Evolutionary conservation across 163 green algal species (phyloP), one percentile per base, ranked within the genome.

Genomic region (Scenedesmus sp.): DNA sequence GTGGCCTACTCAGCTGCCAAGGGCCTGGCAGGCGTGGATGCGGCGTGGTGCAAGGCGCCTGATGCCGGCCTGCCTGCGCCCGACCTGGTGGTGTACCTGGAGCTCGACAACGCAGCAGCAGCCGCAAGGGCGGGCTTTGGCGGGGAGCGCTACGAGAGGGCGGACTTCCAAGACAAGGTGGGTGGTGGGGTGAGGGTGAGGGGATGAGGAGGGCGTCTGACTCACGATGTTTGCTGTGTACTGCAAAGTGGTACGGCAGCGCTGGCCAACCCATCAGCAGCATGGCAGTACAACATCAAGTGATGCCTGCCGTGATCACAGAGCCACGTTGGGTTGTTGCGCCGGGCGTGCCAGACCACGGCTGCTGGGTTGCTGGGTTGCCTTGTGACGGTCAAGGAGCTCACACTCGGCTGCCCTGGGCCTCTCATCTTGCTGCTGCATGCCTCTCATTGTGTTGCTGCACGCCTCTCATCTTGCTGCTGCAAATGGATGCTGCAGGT

Each of bases 1-100:
- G 96, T 98, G 2, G 98, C 98, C 0, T 99, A 99, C 94, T 99
- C 97, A 1, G 94, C 97, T 1, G 98, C 98, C 89, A 99, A 99
- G 93, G 83, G 91, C 3, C 0, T 96, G 15, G 90, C 94, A 42
- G 97, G 96, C 15, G 37, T 96, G 33, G 16, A 46, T 49, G 78
- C 97, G 12, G 93, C 97, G 3, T 98, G 96, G 96, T 98, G 96
- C 93, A 95, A 92, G 91, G 90, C 90, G 0, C 94, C 96, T 6
- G 98, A 99, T 87, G 88, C 26, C 0, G 97, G 96, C 1, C 94
- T 99, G 72, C 96, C 97, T 15, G 97, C 95, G 24, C 97, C 98
- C 0, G 98, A 99, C 92, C 88, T 96, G 13, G 94, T 99, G 0
- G 90, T 99, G 35, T 99, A 97, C 91, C 93, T 99, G 40, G 24